phyloP scores from a whole-genome alignment of 23 red algal species.

The Gracilaria domingensis region DNA sequence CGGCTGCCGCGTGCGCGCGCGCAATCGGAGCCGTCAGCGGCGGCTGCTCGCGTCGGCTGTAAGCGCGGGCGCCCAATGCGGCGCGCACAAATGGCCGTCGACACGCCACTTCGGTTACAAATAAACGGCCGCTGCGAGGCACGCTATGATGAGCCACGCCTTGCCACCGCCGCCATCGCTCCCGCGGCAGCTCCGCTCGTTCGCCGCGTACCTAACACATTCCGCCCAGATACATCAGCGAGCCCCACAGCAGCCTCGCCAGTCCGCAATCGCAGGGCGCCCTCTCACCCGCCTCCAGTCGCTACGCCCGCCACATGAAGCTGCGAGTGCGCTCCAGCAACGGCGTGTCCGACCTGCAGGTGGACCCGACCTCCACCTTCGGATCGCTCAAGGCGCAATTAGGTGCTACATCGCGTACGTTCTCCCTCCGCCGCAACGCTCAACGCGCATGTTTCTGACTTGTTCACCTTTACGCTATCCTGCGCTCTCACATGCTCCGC shows the following conservation, averaged over 20 bases:
- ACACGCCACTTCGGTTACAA: neutral
- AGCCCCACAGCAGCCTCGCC: too few species aligned
- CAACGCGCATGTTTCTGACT: neutral
- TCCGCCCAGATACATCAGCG: too few species aligned
- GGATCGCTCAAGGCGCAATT: constrained; percentile 33
- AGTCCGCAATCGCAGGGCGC: neutral
- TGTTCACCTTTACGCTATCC: neutral
- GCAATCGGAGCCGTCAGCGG: neutral
- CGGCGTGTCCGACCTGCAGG: constrained; percentile 38
- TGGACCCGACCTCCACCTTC: constrained; percentile 37
- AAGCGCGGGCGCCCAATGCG: neutral
- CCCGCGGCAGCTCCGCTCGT: neutral
- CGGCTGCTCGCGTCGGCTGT: neutral
- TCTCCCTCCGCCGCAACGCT: neutral
- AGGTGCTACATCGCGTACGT: constrained; percentile 51
- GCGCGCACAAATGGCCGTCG: neutral
- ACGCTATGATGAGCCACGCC: too few species aligned
- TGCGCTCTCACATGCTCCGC: neutral
- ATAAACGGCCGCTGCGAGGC: too few species aligned
- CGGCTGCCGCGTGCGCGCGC: too few species aligned
- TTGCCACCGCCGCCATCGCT: neutral
- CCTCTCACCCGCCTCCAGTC: neutral
- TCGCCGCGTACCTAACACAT: too few species aligned
- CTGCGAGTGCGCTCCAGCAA: constrained; percentile 64
- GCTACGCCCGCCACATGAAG: constrained; percentile 7